Evolutionary conservation across 2,329 filamentous ascomycete genomes (phyloP).

Genomic region (Neofusicoccum cordaticola): DNA sequence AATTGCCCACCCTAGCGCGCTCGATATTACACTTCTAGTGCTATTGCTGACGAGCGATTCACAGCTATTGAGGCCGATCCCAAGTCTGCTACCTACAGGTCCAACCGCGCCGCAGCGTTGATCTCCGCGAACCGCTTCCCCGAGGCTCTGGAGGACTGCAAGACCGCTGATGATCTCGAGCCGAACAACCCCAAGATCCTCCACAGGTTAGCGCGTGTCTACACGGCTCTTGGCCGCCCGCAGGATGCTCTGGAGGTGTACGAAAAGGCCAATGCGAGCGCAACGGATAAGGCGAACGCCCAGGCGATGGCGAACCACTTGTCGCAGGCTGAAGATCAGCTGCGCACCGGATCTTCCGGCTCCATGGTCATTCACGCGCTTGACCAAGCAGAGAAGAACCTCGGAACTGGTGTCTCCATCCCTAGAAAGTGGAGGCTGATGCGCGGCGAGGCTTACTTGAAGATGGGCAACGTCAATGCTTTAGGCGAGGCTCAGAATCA

Average conservation of each 20-base stretch:
- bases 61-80: constrained; percentile 85
- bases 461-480: constrained; percentile 86
- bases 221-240: constrained; percentile 81
- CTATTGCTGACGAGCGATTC: constrained; percentile 1
- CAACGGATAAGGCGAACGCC: constrained; percentile 81
- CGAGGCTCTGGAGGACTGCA: constrained; percentile 83
- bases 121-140: constrained; percentile 81
- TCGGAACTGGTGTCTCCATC: constrained; percentile 71
- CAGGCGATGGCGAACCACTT: constrained; percentile 83
- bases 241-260: constrained; percentile 84
- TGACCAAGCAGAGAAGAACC: constrained; percentile 79
- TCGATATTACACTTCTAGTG: constrained; percentile 11
- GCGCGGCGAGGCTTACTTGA: constrained; percentile 85
- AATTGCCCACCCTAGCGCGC: constrained; percentile 18
- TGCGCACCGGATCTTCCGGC: constrained; percentile 71
- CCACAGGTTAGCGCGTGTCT: constrained; percentile 82
- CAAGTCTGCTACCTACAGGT: constrained; percentile 82
- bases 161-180: constrained; percentile 76
- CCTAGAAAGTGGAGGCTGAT: constrained; percentile 93
- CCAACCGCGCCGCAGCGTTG: constrained; percentile 91
- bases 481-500: constrained; percentile 90
- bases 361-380: constrained; percentile 92
- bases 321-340: constrained; percentile 71
- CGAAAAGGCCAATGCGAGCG: constrained; percentile 73
- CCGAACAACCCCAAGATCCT: constrained; percentile 84